Conservation (phyloP, 2,329 filamentous ascomycete genomes). For the Pseudogymnoascus sp. region DNA sequence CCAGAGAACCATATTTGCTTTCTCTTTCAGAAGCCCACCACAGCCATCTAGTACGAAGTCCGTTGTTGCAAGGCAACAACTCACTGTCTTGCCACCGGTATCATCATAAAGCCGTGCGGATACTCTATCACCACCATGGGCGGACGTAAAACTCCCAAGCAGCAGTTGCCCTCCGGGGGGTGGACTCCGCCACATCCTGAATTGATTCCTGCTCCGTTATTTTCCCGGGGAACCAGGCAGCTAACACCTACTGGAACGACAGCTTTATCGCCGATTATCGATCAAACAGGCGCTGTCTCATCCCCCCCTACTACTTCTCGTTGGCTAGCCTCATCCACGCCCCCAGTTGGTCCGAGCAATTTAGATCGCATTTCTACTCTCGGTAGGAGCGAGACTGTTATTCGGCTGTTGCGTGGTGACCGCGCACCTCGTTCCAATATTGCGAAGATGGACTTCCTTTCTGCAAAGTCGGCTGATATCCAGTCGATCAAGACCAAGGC, state of each 20-base stretch:
- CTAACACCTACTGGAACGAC: background rate
- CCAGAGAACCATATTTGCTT: background rate
- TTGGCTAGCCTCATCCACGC: background rate
- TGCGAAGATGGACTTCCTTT: conserved; percentile 23
- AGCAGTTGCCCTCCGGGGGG: background rate
- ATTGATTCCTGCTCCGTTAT: background rate
- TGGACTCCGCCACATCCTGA: background rate
- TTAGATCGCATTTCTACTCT: background rate
- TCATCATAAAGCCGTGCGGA: background rate
- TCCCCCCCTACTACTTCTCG: no score
- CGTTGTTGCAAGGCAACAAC: background rate
- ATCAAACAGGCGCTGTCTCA: background rate
- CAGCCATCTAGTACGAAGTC: background rate
- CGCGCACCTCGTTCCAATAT: background rate
- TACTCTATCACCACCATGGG: background rate
- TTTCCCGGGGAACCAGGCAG: background rate
- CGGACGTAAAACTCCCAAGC: background rate
- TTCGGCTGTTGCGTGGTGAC: background rate
- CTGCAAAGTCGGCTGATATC: conserved; percentile 36
- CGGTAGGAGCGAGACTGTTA: background rate
- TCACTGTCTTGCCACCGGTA: background rate
- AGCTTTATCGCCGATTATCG: background rate
- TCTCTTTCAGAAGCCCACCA: background rate
- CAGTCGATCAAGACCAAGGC: conserved; percentile 51
- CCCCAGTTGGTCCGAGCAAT: background rate